A percentile compares a stretch with the other conserved stretches of the same genome.
These are phyloP conservation scores for Zygotorulaspora florentina DNA, from an alignment of 805 yeast species.

Conservation along the genomic window DNA sequence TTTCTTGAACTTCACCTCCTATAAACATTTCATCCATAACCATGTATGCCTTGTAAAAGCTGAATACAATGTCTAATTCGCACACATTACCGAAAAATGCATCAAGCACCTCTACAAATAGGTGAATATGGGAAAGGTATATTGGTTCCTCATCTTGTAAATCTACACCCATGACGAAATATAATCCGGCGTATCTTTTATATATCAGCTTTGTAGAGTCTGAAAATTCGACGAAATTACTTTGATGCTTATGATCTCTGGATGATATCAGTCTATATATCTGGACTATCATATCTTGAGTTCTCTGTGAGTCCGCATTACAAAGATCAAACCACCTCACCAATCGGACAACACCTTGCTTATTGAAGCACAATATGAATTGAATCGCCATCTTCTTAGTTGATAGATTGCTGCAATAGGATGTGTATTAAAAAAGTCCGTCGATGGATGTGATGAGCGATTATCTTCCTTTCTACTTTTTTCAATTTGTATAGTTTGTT, in stretches of 20 bases:
- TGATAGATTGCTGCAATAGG: not conserved
- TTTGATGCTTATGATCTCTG: slow-evolving; percentile 78
- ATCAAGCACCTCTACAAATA: slow-evolving; percentile 85
- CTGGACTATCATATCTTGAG: slow-evolving; percentile 35
- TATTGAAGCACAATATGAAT: slow-evolving; percentile 74
- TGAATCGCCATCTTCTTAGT: slow-evolving; percentile 60
- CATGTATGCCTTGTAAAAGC: slow-evolving; percentile 77
- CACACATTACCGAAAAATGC: slow-evolving; percentile 85
- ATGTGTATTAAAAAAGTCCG: no score
- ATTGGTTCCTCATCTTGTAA: slow-evolving; percentile 75
- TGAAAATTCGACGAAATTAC: slow-evolving; percentile 72
- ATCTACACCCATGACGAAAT: slow-evolving; percentile 80
- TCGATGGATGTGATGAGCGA: not conserved
- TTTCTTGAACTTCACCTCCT: slow-evolving; percentile 89
- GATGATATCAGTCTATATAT: slow-evolving; percentile 77
- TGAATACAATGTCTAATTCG: slow-evolving; percentile 88
- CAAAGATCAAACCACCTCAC: slow-evolving; percentile 66
- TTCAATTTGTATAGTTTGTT: not conserved
- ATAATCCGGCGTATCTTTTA: slow-evolving; percentile 87
- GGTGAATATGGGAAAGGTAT: slow-evolving; percentile 77
- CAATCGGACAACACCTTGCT: slow-evolving; percentile 89
- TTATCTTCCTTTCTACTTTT: not conserved
- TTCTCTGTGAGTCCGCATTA: slow-evolving; percentile 32
- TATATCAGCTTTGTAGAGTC: slow-evolving; percentile 67
- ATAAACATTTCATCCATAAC: slow-evolving; percentile 82